Evolutionary conservation across 805 yeast species (phyloP).

Genomic region (Cyberlindnera meyerae): DNA sequence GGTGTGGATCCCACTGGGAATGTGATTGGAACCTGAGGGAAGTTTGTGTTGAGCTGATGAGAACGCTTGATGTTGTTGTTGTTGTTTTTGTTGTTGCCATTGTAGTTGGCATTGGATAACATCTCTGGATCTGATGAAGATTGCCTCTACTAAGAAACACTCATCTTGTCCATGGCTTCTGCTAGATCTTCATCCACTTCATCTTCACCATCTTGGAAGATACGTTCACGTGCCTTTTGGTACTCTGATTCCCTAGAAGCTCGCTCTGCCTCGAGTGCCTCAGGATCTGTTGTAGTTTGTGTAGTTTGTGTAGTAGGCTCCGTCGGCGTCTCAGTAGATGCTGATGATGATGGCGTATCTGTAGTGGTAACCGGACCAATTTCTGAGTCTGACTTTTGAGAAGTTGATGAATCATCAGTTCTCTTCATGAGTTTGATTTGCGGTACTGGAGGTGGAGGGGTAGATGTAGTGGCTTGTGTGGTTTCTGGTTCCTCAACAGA

Average conservation of each 20-base stretch:
- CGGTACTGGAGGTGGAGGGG: not conserved
- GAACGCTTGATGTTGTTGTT: too few species aligned
- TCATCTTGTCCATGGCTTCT: slow-evolving; percentile 6
- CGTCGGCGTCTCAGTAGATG: too few species aligned
- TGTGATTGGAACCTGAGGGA: too few species aligned
- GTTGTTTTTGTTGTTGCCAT: too few species aligned
- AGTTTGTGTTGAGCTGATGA: too few species aligned
- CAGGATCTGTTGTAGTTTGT: slow-evolving; percentile 1
- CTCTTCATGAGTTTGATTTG: slow-evolving; percentile 26
- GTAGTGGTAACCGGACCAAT: too few species aligned
- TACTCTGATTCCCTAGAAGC: slow-evolving; percentile 41
- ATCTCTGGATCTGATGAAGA: not conserved
- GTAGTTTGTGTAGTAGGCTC: not conserved
- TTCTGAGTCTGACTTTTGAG: too few species aligned
- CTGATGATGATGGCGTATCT: too few species aligned
- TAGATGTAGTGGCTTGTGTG: not conserved
- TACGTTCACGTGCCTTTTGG: slow-evolving; percentile 35
- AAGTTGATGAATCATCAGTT: too few species aligned
- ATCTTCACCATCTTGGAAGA: slow-evolving; percentile 29
- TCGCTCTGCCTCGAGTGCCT: slow-evolving; percentile 30
- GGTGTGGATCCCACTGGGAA: not conserved
- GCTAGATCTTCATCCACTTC: slow-evolving; percentile 19
- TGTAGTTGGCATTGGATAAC: not conserved
- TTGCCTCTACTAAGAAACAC: not conserved
- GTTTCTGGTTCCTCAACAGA: not conserved